phyloP scores from a whole-genome alignment of 192 early-diverging fungal genomes.

The Funneliformis geosporum region DNA sequence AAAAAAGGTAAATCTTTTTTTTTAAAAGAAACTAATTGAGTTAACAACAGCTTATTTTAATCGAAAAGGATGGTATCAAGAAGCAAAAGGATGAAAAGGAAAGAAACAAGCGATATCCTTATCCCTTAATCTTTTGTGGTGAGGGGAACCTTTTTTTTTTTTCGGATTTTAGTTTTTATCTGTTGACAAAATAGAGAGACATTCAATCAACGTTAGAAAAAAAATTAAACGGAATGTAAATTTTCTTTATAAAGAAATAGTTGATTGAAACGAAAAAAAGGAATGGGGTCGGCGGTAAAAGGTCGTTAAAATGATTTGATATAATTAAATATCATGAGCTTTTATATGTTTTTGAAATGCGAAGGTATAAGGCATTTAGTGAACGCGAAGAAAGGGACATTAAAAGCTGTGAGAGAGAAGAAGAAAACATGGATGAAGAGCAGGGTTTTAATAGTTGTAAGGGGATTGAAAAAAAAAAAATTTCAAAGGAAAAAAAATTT shows the following conservation, averaged over 20 bases:
- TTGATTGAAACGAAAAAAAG: neutral
- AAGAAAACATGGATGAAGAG: neutral
- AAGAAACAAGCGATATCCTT: too few species aligned
- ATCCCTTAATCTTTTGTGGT: too few species aligned
- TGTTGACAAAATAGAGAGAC: neutral
- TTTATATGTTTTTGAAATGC: too few species aligned
- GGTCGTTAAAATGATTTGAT: neutral
- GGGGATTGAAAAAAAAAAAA: neutral
- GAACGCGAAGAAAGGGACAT: neutral
- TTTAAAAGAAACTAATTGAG: neutral
- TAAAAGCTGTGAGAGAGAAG: neutral
- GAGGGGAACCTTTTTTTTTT: too few species aligned
- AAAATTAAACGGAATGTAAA: neutral
- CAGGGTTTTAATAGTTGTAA: neutral
- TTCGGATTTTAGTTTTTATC: neutral
- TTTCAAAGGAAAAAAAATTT: neutral
- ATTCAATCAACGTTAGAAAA: neutral
- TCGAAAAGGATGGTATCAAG: neutral
- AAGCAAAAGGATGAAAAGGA: too few species aligned
- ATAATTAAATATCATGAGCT: neutral
- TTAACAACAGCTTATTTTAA: neutral
- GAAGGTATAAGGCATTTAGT: neutral
- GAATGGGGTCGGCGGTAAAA: neutral
- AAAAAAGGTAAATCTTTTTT: too few species aligned
- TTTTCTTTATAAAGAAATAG: too few species aligned